Conservation (phyloP, 2,329 filamentous ascomycete species). For the Pseudopithomyces maydicus region DNA sequence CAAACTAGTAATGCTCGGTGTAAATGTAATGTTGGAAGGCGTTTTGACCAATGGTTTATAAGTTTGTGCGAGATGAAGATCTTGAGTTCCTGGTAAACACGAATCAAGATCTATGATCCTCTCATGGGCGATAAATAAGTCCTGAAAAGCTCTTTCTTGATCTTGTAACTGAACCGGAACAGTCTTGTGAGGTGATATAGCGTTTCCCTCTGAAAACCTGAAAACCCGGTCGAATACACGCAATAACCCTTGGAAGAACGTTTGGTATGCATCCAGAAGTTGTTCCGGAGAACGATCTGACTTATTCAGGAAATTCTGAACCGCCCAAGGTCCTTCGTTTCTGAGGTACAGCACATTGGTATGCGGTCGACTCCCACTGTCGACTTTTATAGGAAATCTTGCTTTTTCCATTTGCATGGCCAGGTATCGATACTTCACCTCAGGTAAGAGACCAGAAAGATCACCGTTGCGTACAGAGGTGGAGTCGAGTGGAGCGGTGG, state of each 20-base stretch:
- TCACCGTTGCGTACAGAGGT: neutral
- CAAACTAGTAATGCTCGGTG: too few relatives aligned
- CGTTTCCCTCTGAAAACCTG: neutral
- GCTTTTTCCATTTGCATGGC: neutral
- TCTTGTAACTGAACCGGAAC: neutral
- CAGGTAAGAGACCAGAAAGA: neutral
- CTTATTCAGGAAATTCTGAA: neutral
- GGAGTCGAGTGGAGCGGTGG: neutral
- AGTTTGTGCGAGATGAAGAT: neutral
- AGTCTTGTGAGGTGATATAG: neutral
- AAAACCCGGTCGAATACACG: neutral
- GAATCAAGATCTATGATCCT: neutral
- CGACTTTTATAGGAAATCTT: too few relatives aligned
- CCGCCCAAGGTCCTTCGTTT: neutral
- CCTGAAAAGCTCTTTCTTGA: neutral
- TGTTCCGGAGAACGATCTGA: neutral
- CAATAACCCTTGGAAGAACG: neutral
- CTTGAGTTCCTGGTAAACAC: neutral
- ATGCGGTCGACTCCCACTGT: neutral
- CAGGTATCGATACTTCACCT: neutral
- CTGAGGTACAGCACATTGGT: neutral
- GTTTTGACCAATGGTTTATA: neutral
- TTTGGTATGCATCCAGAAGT: neutral
- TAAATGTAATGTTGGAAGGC: neutral
- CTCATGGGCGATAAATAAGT: neutral